Base-by-base conservation (phyloP, 2,329 filamentous ascomycete genomes). In the Gnomoniopsis sp. region DNA sequence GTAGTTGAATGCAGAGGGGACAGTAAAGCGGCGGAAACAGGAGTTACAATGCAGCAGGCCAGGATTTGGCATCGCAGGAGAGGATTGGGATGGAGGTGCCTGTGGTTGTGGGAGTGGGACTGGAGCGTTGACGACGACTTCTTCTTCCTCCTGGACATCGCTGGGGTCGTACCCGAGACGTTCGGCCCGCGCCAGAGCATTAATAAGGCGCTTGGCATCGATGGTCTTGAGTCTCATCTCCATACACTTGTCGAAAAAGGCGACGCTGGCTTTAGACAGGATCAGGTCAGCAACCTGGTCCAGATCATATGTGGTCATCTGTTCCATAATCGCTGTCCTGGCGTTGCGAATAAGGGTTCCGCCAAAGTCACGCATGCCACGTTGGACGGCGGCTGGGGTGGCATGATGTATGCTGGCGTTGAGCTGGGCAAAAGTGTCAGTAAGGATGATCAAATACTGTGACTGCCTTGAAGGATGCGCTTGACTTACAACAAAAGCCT, bases 171-270 rank as follows among this genome's bases (percentile, higher is more conserved):
- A 86, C 2, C 83, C 83, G 0, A 86, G 75, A 2, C 83, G 79
- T 64, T 84, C 80, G 1, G 82, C 81, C 38, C 77, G 74, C 2
- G 82, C 82, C 21, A 86, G 74, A 15, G 81, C 79, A 58, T 85
- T 84, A 55, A 86, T 79, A 3, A 86, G 74, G 15, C 78, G 75
- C 26, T 80, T 76, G 1, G 81, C 81, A 11, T 77, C 75, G 53
- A 86, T 85, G 1, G 79, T 82, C 49, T 75, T 73, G 3, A 86
- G 72, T 0, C 83, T 79, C 55, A 69, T 72, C 19, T 79, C 77
- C n/a, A 86, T 66, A 3, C 77, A 80, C 55, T 72, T 76, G 65
- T 85, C 82, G 1, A 85, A 73, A 55, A 86, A 83, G 1, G 63
- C 58, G 34, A 78, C 69, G 62, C 80, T 81, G 15, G 75, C 77